Base-by-base conservation (phyloP, 2,329 filamentous ascomycete species). In the Scytalidium lignicola region DNA sequence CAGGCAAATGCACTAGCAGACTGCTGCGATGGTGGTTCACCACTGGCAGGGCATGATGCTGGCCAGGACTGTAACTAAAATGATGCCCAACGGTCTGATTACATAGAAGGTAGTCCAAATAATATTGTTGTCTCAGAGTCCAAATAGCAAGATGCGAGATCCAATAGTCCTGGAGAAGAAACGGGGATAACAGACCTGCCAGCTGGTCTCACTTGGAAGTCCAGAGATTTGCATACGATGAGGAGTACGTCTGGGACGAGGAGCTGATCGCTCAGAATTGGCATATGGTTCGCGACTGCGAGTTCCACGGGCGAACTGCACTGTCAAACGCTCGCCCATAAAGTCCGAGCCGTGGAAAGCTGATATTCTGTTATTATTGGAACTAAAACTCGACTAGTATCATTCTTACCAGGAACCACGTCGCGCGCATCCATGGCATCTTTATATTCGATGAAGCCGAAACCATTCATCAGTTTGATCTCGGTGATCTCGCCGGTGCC, bases 381-480 rank as follows among this genome's bases (percentile, higher is more conserved):
- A 20, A 83, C 78, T 79, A 71, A 82, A 83, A 67, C 78, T 80
- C 83, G 32, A 37, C 15, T 37, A 13, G 15, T n/a, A n/a, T n/a
- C 5, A 37, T 55, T 65, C 85, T 75, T 82, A 96, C 93, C 92
- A 72, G 93, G 93, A 65, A 99, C 93, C 57, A 99, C 91, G 74
- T 99, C 93, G 67, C 92, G 88, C 60, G 93, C 93, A 74, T 99
- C 93, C 87, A 96, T 89, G 51, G 90, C 84, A 74, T 97, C 93
- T 72, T 96, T 95, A 73, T 97, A 99, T 72, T 99, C 93, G 68
- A 99, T 96, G 77, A 99, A 99, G 69, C 93, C 93, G 68, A 99
- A 99, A 65, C 93, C 93, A 69, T 96, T 97, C 93, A 99, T 99
- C 57, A 99, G 83, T 78, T 99, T 99, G 75, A 99, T 92, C 76